phyloP scores from a whole-genome alignment of 306 rosid species.

The Medicago truncatula region MtrunA17r5.0-ANR NC_053043.1:42977501-42978000 shows the following conservation, averaged over 20 bases:
- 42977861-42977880: constrained; percentile 70
- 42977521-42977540: constrained; percentile 2
- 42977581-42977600: background rate
- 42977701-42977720: constrained; percentile 83
- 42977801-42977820: constrained; percentile 94
- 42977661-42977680: constrained; percentile 85
- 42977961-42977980: background rate
- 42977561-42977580: background rate
- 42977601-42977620: background rate
- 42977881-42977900: constrained; percentile 83
- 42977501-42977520: constrained; percentile 77
- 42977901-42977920: constrained; percentile 84
- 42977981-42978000: constrained; percentile 10
- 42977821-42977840: constrained; percentile 82
- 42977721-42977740: constrained; percentile 70
- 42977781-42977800: constrained; percentile 66
- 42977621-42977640: constrained; percentile 61
- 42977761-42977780: constrained; percentile 63
- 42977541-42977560: background rate
- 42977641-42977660: constrained; percentile 88
- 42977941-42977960: constrained; percentile 52
- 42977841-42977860: constrained; percentile 81
- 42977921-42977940: constrained; percentile 94
- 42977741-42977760: constrained; percentile 61
- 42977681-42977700: constrained; percentile 87